phyloP scores from a whole-genome alignment of 129 eudicot genomes.

The Cynara cardunculus region DNA sequence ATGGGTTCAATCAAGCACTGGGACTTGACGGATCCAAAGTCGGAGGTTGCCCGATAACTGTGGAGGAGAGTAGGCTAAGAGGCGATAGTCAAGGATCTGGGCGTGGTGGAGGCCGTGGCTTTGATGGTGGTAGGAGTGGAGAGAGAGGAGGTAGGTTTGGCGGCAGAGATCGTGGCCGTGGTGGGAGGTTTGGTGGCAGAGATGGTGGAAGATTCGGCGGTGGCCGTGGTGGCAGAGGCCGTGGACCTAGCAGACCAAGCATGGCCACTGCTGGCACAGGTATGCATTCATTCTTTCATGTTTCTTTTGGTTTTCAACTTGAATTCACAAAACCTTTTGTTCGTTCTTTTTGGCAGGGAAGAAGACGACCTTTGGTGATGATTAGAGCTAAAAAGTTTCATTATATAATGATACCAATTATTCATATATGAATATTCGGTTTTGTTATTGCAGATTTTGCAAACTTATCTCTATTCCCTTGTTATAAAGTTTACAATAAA shows the following conservation, averaged over 20 bases:
- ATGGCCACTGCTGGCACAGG: conserved; percentile 36
- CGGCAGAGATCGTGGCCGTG: conserved; percentile 15
- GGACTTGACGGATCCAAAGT: conserved; percentile 49
- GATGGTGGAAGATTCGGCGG: conserved; percentile 5
- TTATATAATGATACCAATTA: not conserved
- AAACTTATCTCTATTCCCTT: not conserved
- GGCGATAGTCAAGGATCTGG: conserved; percentile 29
- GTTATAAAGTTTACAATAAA: no score
- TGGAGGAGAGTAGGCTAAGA: conserved; percentile 72
- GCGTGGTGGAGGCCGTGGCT: conserved; percentile 24
- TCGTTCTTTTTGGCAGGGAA: not conserved
- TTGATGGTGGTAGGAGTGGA: conserved; percentile 19
- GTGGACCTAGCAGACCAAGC: conserved; percentile 33
- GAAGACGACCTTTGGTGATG: not conserved
- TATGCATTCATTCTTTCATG: not conserved
- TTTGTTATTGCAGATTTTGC: not conserved
- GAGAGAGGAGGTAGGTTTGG: conserved; percentile 35
- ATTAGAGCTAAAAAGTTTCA: not conserved
- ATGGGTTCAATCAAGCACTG: conserved; percentile 55
- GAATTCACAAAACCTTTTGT: not conserved
- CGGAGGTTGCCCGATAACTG: conserved; percentile 36
- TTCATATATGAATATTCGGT: not conserved
- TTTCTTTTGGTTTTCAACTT: not conserved
- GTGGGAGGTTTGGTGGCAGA: conserved; percentile 30
- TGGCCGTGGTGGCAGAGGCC: conserved; percentile 35